Base-by-base conservation (phyloP, 768 basidiomycete species). In the Boletus tylopilopsis region DNA sequence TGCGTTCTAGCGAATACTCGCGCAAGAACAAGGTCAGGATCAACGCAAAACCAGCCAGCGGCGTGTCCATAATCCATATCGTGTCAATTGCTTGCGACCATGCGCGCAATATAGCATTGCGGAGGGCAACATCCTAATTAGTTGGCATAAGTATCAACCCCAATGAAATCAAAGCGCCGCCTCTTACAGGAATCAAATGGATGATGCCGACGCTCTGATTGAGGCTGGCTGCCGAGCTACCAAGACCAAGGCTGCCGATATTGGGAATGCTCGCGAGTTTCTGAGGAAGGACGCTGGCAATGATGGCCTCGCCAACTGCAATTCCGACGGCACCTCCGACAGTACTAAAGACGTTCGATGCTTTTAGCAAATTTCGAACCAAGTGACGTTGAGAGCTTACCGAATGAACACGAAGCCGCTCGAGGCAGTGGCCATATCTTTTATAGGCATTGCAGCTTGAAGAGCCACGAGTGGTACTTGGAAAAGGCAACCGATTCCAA, bases 401-500 rank as follows among this genome's bases (percentile, higher is more conserved):
- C 85, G 76, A 54, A 92, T 70, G 60, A 93, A 84, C 19, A 79
- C 78, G 59, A 85, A 86, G 0, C 82, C 81, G 1, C 78, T 72
- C 0, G 90, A 90, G 45, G 81, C 82, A 2, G 90, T 90, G 3
- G 90, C 88, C 88, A 92, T 90, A 55, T 92, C 88, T 57, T 82
- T 84, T 15, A 89, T 59, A 0, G 91, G 91, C 90, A 94, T 94
- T 1, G 90, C 84, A 2, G 89, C 87, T 68, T 93, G 90, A 13
- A 93, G 68, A 13, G 76, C 86, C 43, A 90, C 81, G 7, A 90
- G 67, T 0, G 87, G 88, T 5, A 71, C 61, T 71, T 82, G 80
- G 72, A 87, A 87, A 42, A 90, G 64, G 54, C 73, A 77, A 2
- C 87, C 87, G 13, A 81, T 60, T 1, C 87, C 88, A 4, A 83